Conservation (phyloP, 192 early-diverging fungal species). For the Coemansia sp. region DNA sequence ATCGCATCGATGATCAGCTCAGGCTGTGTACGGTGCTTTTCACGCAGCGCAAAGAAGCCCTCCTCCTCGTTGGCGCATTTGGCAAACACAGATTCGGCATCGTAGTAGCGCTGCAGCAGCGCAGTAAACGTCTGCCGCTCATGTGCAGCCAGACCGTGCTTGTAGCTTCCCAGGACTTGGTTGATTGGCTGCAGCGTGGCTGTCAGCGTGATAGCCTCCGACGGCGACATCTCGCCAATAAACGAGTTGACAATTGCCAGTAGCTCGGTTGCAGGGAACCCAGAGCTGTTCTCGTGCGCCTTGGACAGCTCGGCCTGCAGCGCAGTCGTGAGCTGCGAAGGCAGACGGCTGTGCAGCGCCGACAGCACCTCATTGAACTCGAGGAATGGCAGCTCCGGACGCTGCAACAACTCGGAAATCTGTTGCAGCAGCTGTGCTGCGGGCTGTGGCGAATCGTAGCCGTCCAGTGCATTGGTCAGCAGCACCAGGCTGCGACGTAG, state of each 20-base stretch:
- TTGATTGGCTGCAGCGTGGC: conserved; percentile 65
- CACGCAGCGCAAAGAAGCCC: conserved; percentile 79
- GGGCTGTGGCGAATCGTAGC: conserved; percentile 71
- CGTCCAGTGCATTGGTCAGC: conserved; percentile 70
- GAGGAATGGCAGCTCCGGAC: conserved; percentile 78
- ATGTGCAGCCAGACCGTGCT: conserved; percentile 70
- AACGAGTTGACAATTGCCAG: conserved; percentile 61
- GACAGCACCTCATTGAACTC: conserved; percentile 81
- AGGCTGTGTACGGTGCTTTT: conserved; percentile 77
- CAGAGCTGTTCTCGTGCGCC: conserved; percentile 28
- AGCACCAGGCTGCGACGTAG: conserved; percentile 60
- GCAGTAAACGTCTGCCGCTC: conserved; percentile 69
- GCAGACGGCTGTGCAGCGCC: conserved; percentile 81
- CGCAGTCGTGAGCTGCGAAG: conserved; percentile 59
- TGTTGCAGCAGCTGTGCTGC: conserved; percentile 64
- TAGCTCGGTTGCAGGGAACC: conserved; percentile 73
- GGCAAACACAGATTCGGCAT: conserved; percentile 81
- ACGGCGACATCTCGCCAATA: conserved; percentile 53
- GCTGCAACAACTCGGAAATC: conserved; percentile 69
- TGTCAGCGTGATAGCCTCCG: conserved; percentile 66
- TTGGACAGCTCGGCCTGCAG: conserved; percentile 51
- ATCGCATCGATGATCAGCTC: conserved; percentile 67
- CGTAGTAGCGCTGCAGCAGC: conserved; percentile 81
- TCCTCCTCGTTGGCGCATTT: conserved; percentile 74
- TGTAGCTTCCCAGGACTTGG: conserved; percentile 65